phyloP scores from a whole-genome alignment of 345 rosid species.

The Hibiscus trionum region DNA sequence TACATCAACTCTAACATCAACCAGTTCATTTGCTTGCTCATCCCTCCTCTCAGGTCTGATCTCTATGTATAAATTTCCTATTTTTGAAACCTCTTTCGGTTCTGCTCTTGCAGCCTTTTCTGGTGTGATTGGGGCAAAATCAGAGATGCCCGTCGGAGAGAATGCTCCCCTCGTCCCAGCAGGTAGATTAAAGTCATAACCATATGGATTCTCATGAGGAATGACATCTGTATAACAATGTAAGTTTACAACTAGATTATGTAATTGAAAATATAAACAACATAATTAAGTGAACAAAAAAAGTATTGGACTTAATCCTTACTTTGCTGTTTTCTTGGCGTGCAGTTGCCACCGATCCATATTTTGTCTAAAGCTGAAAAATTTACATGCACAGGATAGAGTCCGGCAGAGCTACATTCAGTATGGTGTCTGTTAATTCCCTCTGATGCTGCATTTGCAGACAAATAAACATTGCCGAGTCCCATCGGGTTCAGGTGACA shows the following conservation, averaged over 20 bases:
- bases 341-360: conserved; percentile 11
- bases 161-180: conserved; percentile 15
- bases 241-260: background rate
- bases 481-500: conserved; percentile 12
- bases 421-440: background rate
- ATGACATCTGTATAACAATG: conserved; percentile 22
- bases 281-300: background rate
- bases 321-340: conserved; percentile 14
- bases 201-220: conserved; percentile 16
- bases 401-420: background rate
- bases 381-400: background rate
- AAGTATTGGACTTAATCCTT: background rate
- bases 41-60: conserved; percentile 18
- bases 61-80: conserved; percentile 5
- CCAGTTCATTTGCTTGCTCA: conserved; percentile 17
- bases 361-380: background rate
- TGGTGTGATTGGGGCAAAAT: conserved; percentile 51
- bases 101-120: conserved; percentile 27
- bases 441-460: conserved; percentile 9
- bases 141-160: conserved; percentile 5
- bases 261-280: background rate
- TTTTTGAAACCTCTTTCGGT: conserved; percentile 13
- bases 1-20: conserved; percentile 2
- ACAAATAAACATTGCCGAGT: conserved; percentile 17
- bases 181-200: conserved; percentile 29